Conservation (phyloP, 1,284 basidiomycete genomes). For the Sanghuangporus weigelae region DNA sequence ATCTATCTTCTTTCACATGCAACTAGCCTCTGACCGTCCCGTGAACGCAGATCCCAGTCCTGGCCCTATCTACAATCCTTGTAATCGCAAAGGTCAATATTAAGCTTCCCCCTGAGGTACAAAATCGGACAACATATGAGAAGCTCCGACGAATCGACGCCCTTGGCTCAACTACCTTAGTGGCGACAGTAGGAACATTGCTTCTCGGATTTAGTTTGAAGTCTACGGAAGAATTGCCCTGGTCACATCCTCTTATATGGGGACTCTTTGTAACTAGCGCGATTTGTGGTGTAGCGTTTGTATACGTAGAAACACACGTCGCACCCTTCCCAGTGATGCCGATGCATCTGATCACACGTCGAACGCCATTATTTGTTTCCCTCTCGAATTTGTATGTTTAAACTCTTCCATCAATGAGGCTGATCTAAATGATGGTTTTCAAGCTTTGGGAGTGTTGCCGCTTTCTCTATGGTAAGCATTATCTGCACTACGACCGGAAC, state of each 20-base stretch:
- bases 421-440: neutral
- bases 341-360: slow-evolving; percentile 63
- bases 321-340: slow-evolving; percentile 84
- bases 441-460: slow-evolving; percentile 58
- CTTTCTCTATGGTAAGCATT: slow-evolving; percentile 69
- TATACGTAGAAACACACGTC: slow-evolving; percentile 69
- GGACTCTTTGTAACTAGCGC: slow-evolving; percentile 56
- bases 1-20: slow-evolving; percentile 16
- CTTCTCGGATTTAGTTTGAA: slow-evolving; percentile 78
- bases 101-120: slow-evolving; percentile 52
- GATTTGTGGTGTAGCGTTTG: slow-evolving; percentile 53
- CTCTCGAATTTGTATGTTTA: slow-evolving; percentile 59
- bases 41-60: slow-evolving; percentile 58
- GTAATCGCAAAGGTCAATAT: slow-evolving; percentile 74
- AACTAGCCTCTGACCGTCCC: slow-evolving; percentile 18
- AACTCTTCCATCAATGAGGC: slow-evolving; percentile 22
- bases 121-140: slow-evolving; percentile 50
- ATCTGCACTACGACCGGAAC: slow-evolving; percentile 10
- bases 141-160: slow-evolving; percentile 80
- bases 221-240: slow-evolving; percentile 74
- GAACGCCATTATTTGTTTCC: slow-evolving; percentile 77
- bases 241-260: slow-evolving; percentile 67
- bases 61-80: slow-evolving; percentile 62
- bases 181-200: slow-evolving; percentile 65
- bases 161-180: slow-evolving; percentile 75